Percentiles rank a stretch among this genome's conserved stretches.
These are phyloP conservation scores for Fusarium goolgardi DNA, from an alignment of 2,329 filamentous ascomycete genomes.

Conservation along the genomic window DNA sequence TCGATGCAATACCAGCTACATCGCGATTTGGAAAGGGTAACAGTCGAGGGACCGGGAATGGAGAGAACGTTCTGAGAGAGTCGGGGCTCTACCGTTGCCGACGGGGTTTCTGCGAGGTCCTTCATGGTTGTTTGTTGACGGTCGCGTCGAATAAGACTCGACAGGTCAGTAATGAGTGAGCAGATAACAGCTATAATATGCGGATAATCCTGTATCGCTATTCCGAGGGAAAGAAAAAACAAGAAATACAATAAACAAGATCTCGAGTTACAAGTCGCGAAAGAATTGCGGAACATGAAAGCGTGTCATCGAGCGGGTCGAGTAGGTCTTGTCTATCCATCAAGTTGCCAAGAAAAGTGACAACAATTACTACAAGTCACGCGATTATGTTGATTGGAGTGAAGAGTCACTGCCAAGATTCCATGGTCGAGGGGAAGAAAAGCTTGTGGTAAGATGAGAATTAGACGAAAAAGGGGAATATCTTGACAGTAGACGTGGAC, in stretches of 20 bases:
- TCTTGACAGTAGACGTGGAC: background rate
- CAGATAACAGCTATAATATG: too few species aligned
- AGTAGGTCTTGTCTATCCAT: background rate
- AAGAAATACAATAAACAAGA: too few species aligned
- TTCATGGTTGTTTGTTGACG: background rate
- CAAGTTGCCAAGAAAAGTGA: background rate
- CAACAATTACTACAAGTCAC: background rate
- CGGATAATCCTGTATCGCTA: background rate
- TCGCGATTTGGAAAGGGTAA: slow-evolving; percentile 29
- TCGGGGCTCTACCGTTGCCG: background rate
- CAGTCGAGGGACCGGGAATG: slow-evolving; percentile 17
- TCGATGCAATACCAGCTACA: slow-evolving; percentile 23
- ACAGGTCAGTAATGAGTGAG: accelerated
- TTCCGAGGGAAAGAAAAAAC: too few species aligned
- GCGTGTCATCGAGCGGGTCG: background rate
- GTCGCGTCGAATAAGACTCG: accelerated
- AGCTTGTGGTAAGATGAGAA: background rate
- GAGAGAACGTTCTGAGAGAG: background rate
- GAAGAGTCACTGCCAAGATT: background rate
- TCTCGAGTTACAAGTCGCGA: background rate
- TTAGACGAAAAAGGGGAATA: background rate
- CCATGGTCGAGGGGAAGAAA: too few species aligned
- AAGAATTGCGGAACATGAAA: background rate
- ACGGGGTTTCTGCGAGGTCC: background rate
- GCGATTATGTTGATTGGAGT: background rate